Percentiles rank a stretch among this genome's conserved stretches.
These are phyloP conservation scores for Ammopiptanthus mongolicus DNA, from an alignment of 306 rosid species.

Conservation along the genomic window DNA sequence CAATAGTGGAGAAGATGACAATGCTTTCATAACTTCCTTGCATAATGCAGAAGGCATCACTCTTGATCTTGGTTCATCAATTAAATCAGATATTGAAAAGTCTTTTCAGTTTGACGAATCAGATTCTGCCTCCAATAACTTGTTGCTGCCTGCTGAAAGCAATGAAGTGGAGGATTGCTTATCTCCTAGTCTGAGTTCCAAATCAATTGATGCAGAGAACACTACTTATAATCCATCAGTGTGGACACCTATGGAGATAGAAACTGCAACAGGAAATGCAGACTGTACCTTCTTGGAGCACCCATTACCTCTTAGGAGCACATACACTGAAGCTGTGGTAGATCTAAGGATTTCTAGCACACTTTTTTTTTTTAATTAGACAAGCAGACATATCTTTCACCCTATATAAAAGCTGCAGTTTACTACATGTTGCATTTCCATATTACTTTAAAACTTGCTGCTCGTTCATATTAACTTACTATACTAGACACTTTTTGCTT, in stretches of 20 bases:
- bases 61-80: constrained; percentile 30
- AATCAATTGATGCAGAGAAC: constrained; percentile 24
- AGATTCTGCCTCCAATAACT: constrained; percentile 28
- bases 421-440: constrained; percentile 1
- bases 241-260: constrained; percentile 83
- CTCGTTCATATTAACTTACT: constrained; percentile 6
- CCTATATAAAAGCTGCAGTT: constrained; percentile 12
- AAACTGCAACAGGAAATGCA: constrained; percentile 78
- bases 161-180: constrained; percentile 29
- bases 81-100: constrained; percentile 16
- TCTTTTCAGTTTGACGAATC: constrained; percentile 27
- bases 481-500: neutral
- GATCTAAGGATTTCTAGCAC: neutral
- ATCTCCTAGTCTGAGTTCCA: constrained; percentile 26
- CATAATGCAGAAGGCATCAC: constrained; percentile 38
- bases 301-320: constrained; percentile 66
- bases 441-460: neutral
- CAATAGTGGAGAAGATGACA: constrained; percentile 45
- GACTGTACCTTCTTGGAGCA: constrained; percentile 62
- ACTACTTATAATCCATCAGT: constrained; percentile 49
- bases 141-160: constrained; percentile 21
- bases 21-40: constrained; percentile 51
- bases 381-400: neutral
- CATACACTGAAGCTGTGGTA: constrained; percentile 80
- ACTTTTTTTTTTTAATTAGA: neutral